A percentile compares a stretch with the other conserved stretches of the same genome.
Evolutionary conservation across 768 basidiomycete species (phyloP).

Genomic region (Suillus discolor): DNA sequence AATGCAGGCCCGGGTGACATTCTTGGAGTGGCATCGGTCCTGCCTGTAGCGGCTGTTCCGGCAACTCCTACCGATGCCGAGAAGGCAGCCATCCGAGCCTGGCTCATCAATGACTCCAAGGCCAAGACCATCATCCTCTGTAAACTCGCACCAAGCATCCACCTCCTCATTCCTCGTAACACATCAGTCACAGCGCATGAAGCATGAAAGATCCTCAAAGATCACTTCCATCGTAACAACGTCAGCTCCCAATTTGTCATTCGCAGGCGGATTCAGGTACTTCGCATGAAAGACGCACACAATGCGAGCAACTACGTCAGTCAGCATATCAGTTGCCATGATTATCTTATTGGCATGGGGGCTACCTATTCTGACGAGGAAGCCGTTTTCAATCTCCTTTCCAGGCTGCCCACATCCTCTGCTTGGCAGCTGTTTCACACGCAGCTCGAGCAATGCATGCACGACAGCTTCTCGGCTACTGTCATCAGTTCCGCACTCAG

Average conservation of each 20-base stretch:
- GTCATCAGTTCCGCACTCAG: neutral
- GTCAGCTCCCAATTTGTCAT: neutral
- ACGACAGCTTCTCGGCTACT: neutral
- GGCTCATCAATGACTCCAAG: neutral
- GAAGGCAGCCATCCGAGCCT: conserved; percentile 4
- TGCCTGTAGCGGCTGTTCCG: neutral
- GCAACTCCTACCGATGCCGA: neutral
- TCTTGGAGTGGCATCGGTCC: neutral
- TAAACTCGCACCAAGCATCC: neutral
- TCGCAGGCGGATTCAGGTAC: neutral
- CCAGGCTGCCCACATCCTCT: neutral
- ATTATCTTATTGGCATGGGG: neutral
- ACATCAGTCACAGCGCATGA: neutral
- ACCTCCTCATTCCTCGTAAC: neutral
- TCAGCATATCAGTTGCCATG: neutral
- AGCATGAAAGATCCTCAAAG: neutral
- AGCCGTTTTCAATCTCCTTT: neutral
- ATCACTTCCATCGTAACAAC: neutral
- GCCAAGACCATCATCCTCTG: neutral
- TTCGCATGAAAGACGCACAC: neutral
- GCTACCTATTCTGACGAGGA: neutral
- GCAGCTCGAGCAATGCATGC: neutral
- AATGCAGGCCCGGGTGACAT: neutral
- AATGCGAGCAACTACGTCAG: neutral
- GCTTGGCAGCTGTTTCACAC: neutral